phyloP scores from a whole-genome alignment of 2,329 filamentous ascomycete species.

The Colletotrichum cuscutae region DNA sequence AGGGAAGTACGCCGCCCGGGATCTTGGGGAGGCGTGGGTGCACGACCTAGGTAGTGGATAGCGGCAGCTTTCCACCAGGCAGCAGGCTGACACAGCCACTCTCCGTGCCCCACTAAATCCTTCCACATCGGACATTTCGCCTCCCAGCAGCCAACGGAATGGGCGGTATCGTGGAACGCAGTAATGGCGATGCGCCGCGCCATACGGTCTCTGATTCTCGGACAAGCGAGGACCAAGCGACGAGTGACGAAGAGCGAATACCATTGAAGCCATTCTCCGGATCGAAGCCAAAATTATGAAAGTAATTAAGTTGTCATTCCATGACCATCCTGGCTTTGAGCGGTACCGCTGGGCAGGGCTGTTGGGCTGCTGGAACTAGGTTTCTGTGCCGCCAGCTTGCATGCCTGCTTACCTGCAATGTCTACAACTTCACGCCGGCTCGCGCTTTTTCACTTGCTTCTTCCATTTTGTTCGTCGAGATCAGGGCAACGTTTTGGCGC shows the following conservation, averaged over 20 bases:
- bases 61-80: slow-evolving; percentile 8
- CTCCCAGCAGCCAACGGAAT: not conserved
- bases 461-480: not conserved
- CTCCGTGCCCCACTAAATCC: slow-evolving; percentile 4
- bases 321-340: no score
- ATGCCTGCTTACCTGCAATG: not conserved
- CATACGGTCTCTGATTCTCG: not conserved
- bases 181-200: not conserved
- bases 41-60: not conserved
- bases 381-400: not conserved
- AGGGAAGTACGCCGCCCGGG: no score
- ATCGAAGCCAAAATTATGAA: not conserved
- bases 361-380: no score
- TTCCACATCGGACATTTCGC: not conserved
- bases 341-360: not conserved
- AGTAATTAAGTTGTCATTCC: not conserved
- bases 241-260: not conserved
- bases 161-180: not conserved
- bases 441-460: not conserved
- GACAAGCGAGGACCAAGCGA: not conserved
- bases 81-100: slow-evolving; percentile 34
- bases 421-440: not conserved
- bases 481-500: not conserved
- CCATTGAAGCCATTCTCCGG: not conserved
- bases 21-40: not conserved